Evolutionary conservation across 1,284 basidiomycete genomes (phyloP), one percentile per base, ranked within the genome.

Genomic region (Moesziomyces parantarcticus): DNA sequence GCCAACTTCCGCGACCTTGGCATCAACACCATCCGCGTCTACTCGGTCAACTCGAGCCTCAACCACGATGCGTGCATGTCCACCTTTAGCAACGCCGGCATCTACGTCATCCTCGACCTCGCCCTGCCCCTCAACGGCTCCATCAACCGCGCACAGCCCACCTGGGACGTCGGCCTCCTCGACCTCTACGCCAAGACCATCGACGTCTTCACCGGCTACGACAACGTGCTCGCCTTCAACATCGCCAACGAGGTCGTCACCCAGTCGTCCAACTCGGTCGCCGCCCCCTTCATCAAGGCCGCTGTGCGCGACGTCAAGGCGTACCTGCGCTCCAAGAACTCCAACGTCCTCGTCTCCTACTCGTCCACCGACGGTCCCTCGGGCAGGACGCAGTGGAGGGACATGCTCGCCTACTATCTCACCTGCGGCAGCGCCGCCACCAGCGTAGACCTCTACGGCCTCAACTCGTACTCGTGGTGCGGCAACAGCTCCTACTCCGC

Each of bases 21-120:
- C 45, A 84, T 87, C 74, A 87, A 87, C 69, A 87, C 91, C 40
- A 87, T 96, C 51, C 90, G 93, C 61, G 90, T 91, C 4, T 80
- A 80, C 51, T 72, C 67, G 49, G 92, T 95, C 75, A 89, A 95
- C 83, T 88, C 92, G 0, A 87, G 89, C 29, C 84, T 90, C 62
- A 90, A 95, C 84, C 94, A 97, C 77, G 92, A 94, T 82, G 86
- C 85, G 1, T 97, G 94, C 84, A 96, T 97, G 94, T 85, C 85
- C 47, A 85, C 89, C 9, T 87, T 97, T 61, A 90, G 89, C 78
- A 85, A 86, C 41, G 92, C 92, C 42, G 91, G 91, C 41, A 96
- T 96, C 70, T 96, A 96, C 84, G 89, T 92, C 54, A 90, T 96
- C 90, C 93, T 96, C 69, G 94, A 96, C 83, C 87, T 96, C 49